These are phyloP conservation scores for Kuraishia hungarica DNA, from an alignment of 805 yeast species.

Conservation along the genomic window DNA sequence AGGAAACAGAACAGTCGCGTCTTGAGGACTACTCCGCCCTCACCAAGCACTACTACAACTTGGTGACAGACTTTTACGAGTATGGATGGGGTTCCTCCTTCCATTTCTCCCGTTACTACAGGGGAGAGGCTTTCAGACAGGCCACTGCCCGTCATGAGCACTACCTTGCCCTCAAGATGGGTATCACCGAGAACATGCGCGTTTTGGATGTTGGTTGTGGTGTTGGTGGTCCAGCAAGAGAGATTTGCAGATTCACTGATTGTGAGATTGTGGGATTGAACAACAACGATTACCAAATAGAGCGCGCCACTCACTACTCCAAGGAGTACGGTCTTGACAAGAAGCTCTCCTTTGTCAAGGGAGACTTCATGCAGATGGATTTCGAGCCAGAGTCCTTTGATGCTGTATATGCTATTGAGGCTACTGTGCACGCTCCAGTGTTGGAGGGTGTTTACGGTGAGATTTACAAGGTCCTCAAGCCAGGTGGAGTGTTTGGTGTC, in stretches of 20 bases:
- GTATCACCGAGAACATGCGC: conserved; percentile 67
- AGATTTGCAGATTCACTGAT: conserved; percentile 85
- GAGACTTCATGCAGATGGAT: conserved; percentile 99
- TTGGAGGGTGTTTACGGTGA: conserved; percentile 93
- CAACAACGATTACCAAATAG: conserved; percentile 95
- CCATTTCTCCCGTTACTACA: conserved; percentile 92
- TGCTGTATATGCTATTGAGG: conserved; percentile 97
- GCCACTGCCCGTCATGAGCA: conserved; percentile 98
- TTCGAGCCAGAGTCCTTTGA: conserved; percentile 85
- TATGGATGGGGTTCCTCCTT: conserved; percentile 99
- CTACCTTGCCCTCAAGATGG: conserved; percentile 82
- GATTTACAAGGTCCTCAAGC: conserved; percentile 91
- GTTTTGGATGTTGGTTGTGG: conserved; percentile 99
- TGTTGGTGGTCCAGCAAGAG: conserved; percentile 99
- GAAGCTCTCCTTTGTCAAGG: conserved; percentile 82
- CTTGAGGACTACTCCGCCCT: conserved; percentile 80
- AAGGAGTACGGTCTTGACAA: conserved; percentile 52
- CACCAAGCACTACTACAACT: conserved; percentile 93
- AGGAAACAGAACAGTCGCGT: conserved; percentile 63
- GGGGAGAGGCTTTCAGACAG: conserved; percentile 89
- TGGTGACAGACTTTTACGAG: conserved; percentile 96
- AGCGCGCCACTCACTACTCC: conserved; percentile 82
- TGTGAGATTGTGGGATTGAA: conserved; percentile 83
- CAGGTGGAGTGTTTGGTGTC: conserved; percentile 96
- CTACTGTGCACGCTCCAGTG: conserved; percentile 96